Evolutionary conservation across 2,329 filamentous ascomycete species (phyloP).

Genomic region (Ophiobolus disseminans): DNA sequence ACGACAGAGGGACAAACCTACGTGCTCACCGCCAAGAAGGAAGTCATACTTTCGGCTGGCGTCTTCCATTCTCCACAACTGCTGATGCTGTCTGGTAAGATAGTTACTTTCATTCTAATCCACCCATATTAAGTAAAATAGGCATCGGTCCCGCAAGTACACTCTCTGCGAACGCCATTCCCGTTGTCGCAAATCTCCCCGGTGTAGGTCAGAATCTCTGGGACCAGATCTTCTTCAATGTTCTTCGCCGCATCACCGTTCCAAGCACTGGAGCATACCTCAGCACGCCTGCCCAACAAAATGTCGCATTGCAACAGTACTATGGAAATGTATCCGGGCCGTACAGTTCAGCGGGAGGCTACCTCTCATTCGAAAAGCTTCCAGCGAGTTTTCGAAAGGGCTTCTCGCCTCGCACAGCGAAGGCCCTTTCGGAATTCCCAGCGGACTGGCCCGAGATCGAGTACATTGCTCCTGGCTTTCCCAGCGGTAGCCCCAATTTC

Average conservation of each 20-base stretch:
- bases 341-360: slow-evolving; percentile 29
- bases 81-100: slow-evolving; percentile 40
- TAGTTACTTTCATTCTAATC: neutral
- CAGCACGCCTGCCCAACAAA: slow-evolving; percentile 15
- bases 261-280: slow-evolving; percentile 32
- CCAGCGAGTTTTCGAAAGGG: slow-evolving; percentile 14
- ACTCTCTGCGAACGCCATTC: slow-evolving; percentile 24
- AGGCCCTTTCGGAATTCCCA: slow-evolving; percentile 17
- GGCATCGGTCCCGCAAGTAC: slow-evolving; percentile 40
- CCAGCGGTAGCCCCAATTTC: slow-evolving; percentile 17
- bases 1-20: slow-evolving; percentile 12
- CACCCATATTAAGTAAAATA: slow-evolving; percentile 24
- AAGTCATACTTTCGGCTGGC: slow-evolving; percentile 54
- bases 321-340: slow-evolving; percentile 19
- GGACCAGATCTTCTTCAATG: slow-evolving; percentile 31
- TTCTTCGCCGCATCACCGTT: slow-evolving; percentile 21
- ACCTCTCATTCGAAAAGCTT: slow-evolving; percentile 30
- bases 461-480: slow-evolving; percentile 25
- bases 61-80: slow-evolving; percentile 52
- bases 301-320: slow-evolving; percentile 20
- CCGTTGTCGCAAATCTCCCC: slow-evolving; percentile 26
- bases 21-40: slow-evolving; percentile 37
- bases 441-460: slow-evolving; percentile 32
- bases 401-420: slow-evolving; percentile 14
- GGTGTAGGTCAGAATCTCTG: slow-evolving; percentile 39